Conservation (phyloP, 257 asterid genomes). For the Ocimum tenuiflorum region DNA sequence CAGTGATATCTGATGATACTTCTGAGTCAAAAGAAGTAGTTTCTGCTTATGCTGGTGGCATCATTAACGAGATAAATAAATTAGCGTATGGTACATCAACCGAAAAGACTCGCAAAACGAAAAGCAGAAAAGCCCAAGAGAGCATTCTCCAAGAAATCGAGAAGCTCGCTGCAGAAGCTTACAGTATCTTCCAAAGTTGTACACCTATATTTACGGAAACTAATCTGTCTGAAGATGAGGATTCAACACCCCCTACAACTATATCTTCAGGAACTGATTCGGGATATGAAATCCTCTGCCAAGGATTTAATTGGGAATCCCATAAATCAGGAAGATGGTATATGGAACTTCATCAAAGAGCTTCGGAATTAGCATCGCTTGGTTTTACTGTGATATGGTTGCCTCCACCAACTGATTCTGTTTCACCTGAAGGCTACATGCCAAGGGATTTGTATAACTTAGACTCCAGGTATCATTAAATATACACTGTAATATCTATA, state of each 20-base stretch:
- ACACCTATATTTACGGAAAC: conserved; percentile 43
- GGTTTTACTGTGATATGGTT: conserved; percentile 92
- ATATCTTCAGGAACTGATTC: conserved; percentile 82
- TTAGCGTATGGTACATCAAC: conserved; percentile 68
- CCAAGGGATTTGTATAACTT: conserved; percentile 85
- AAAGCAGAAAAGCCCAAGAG: conserved; percentile 63
- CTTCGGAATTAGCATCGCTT: conserved; percentile 59
- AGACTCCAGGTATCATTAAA: conserved; percentile 69
- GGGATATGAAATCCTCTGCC: conserved; percentile 81
- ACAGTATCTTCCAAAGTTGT: conserved; percentile 69
- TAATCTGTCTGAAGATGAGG: conserved; percentile 37
- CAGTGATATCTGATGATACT: conserved; percentile 20
- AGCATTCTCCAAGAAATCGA: conserved; percentile 93
- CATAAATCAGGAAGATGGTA: conserved; percentile 94
- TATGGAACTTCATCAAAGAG: conserved; percentile 60
- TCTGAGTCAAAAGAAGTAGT: conserved; percentile 34
- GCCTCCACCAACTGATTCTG: conserved; percentile 98
- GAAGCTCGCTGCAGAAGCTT: conserved; percentile 99
- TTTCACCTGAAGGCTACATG: conserved; percentile 98
- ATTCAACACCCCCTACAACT: conserved; percentile 29
- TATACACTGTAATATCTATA: neutral
- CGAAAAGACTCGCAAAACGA: conserved; percentile 46
- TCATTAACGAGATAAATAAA: conserved; percentile 66
- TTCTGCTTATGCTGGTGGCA: conserved; percentile 53
- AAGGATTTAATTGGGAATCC: conserved; percentile 98